Percentiles rank a stretch among this genome's conserved stretches.
These are phyloP conservation scores for Suillus subalutaceus DNA, from an alignment of 768 basidiomycete species.

Conservation along the genomic window DNA sequence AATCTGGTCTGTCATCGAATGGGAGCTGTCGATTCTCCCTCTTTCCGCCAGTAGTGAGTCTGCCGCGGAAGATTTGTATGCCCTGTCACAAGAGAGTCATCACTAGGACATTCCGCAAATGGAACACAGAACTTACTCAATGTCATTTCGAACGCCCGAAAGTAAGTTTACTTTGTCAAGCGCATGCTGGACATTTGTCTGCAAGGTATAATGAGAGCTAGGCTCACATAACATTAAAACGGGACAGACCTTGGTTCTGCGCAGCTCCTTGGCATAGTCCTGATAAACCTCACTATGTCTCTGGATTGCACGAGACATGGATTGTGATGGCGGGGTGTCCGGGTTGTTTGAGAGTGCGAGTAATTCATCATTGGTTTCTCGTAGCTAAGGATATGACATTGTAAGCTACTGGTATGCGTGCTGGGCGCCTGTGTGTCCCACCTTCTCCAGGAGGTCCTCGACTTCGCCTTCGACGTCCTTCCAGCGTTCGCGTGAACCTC, in stretches of 20 bases:
- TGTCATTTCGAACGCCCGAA: constrained; percentile 91
- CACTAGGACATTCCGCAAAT: neutral
- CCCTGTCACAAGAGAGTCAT: constrained; percentile 45
- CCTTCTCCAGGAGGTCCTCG: constrained; percentile 86
- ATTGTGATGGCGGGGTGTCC: constrained; percentile 71
- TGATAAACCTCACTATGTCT: constrained; percentile 88
- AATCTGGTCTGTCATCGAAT: constrained; percentile 92
- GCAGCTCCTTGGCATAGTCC: constrained; percentile 84
- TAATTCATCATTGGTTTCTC: constrained; percentile 85
- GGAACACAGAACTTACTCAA: constrained; percentile 65
- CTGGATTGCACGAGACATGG: constrained; percentile 87
- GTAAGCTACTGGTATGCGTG: constrained; percentile 5
- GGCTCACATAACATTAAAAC: neutral
- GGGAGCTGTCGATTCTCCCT: constrained; percentile 87
- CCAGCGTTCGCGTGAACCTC: constrained; percentile 73
- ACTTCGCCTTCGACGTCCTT: constrained; percentile 84
- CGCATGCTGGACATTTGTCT: constrained; percentile 82
- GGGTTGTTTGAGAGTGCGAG: constrained; percentile 66
- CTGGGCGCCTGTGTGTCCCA: constrained; percentile 27
- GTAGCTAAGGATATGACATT: constrained; percentile 53
- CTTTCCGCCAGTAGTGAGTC: constrained; percentile 90
- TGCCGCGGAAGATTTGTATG: constrained; percentile 87
- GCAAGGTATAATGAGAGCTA: constrained; percentile 10
- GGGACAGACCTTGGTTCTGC: constrained; percentile 73
- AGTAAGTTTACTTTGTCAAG: constrained; percentile 87